These are phyloP conservation scores for Colletotrichum somersetense DNA, from an alignment of 2,329 filamentous ascomycete genomes.

Conservation along the genomic window DNA sequence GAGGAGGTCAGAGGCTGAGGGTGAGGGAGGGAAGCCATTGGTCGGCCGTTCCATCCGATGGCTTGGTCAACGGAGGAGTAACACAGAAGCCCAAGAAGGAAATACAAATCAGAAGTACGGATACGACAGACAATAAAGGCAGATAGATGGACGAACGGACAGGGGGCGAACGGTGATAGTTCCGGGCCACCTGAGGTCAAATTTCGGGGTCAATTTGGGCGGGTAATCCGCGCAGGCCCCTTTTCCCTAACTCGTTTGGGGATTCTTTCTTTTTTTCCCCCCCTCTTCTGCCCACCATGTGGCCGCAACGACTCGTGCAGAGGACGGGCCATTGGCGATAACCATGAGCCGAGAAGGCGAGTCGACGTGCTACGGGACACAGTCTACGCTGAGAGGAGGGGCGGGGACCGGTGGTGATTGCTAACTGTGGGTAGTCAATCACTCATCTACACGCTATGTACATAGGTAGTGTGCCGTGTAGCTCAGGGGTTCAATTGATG, in stretches of 20 bases:
- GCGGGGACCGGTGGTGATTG: not conserved
- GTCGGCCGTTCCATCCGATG: not conserved
- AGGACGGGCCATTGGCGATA: not conserved
- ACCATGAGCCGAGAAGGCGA: not conserved
- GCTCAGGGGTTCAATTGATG: constrained; percentile 29
- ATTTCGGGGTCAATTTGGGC: constrained; percentile 37
- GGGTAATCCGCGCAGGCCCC: constrained; percentile 6
- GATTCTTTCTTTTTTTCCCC: not conserved
- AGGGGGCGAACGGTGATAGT: not conserved
- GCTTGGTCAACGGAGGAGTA: not conserved
- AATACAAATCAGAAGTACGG: not conserved
- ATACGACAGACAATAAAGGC: not conserved
- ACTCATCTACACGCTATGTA: not conserved
- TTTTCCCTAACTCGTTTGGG: constrained; percentile 25
- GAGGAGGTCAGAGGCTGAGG: not conserved
- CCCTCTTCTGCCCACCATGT: not conserved
- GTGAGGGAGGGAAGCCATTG: not conserved
- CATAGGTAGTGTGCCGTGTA: not conserved
- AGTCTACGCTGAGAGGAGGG: not conserved
- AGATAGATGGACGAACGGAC: not conserved
- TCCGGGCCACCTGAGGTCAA: constrained; percentile 36
- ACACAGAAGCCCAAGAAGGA: not conserved
- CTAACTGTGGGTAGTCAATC: constrained; percentile 19
- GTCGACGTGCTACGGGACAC: constrained; percentile 3
- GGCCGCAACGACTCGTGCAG: not conserved